Evolutionary conservation across 1,284 basidiomycete genomes (phyloP).

Genomic region (Pascua sp.): DNA sequence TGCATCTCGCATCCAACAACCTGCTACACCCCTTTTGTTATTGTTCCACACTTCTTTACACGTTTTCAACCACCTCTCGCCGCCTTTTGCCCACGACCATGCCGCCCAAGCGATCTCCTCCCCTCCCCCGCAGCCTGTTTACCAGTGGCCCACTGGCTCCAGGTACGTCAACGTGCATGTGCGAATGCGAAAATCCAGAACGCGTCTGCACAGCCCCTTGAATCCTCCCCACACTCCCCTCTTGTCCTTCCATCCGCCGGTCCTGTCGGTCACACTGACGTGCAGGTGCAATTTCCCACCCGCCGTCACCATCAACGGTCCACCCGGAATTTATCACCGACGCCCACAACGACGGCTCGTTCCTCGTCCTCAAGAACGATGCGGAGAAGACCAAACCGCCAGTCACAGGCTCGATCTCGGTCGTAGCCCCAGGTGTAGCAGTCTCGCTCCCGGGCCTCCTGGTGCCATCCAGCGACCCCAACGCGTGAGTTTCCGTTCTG

Average conservation of each 20-base stretch:
- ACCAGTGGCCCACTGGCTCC: constrained; percentile 37
- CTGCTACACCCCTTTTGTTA: not conserved
- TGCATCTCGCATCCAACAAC: too few relatives aligned
- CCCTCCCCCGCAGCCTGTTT: constrained; percentile 38
- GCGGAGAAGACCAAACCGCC: constrained; percentile 3
- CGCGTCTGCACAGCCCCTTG: not conserved
- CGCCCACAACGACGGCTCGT: constrained; percentile 28
- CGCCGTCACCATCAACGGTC: constrained; percentile 35
- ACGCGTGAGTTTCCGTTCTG: constrained; percentile 1
- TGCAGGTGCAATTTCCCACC: constrained; percentile 29
- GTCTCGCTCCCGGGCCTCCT: not conserved
- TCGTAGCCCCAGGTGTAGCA: not conserved
- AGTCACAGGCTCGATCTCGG: constrained; percentile 5
- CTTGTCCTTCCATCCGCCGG: not conserved
- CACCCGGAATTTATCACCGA: constrained; percentile 42
- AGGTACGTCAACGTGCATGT: constrained; percentile 19
- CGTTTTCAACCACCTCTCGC: not conserved
- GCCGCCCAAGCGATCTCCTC: constrained; percentile 39
- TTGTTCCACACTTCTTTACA: not conserved
- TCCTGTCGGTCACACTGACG: not conserved
- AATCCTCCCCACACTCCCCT: not conserved
- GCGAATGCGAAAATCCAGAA: not conserved
- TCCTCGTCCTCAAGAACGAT: not conserved
- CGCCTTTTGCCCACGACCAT: constrained; percentile 15
- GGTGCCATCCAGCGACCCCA: not conserved